Percentiles rank a stretch among this genome's conserved stretches.
phyloP scores from a whole-genome alignment of 2,329 filamentous ascomycete genomes.

The Colletotrichum melonis region DNA sequence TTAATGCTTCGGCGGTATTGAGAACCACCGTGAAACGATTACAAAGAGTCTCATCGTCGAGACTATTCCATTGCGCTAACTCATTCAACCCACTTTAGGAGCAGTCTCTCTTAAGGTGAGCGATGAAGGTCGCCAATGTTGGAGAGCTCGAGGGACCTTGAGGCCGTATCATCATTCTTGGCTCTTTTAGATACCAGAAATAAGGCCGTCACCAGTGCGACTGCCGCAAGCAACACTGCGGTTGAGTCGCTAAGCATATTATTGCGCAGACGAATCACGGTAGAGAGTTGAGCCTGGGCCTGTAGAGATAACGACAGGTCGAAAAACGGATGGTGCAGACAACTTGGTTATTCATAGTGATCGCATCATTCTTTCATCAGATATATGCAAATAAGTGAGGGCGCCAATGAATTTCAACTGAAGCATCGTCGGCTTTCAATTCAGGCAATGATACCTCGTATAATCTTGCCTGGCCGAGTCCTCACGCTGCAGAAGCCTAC shows the following conservation, averaged over 20 bases:
- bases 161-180: background rate
- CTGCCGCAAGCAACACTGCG: background rate
- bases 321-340: background rate
- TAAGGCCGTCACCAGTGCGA: background rate
- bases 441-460: too few species aligned
- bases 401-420: too few species aligned
- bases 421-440: too few species aligned
- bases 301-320: background rate
- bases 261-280: background rate
- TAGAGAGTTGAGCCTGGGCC: background rate
- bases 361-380: background rate
- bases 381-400: too few species aligned
- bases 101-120: constrained; percentile 37
- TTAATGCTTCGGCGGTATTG: constrained; percentile 36
- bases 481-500: too few species aligned
- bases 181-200: background rate
- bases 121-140: constrained; percentile 38
- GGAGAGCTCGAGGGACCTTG: constrained; percentile 33
- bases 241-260: background rate
- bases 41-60: constrained; percentile 37
- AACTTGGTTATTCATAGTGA: background rate
- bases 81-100: constrained; percentile 39
- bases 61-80: constrained; percentile 32
- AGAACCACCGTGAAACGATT: constrained; percentile 37
- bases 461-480: too few species aligned